Evolutionary conservation across 2,329 filamentous ascomycete species (phyloP).

Genomic region (Monosporascus sp.): DNA sequence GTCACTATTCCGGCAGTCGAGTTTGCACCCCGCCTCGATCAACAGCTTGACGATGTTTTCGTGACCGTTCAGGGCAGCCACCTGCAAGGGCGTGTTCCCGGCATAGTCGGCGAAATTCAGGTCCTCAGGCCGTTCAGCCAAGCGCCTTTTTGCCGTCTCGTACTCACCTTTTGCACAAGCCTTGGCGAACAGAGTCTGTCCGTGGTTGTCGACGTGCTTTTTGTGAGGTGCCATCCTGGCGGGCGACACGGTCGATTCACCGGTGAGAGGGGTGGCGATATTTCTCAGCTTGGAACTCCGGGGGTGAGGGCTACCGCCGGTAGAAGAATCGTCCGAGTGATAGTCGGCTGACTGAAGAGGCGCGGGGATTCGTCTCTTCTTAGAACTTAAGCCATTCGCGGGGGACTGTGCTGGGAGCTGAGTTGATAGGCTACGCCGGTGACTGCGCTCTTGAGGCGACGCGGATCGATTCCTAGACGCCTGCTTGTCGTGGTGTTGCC

Average conservation of each 20-base stretch:
- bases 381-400: conserved; percentile 47
- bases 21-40: conserved; percentile 76
- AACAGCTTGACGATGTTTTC: conserved; percentile 83
- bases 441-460: conserved; percentile 54
- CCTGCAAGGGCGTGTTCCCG: conserved; percentile 92
- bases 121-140: conserved; percentile 78
- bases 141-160: conserved; percentile 68
- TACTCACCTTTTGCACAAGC: conserved; percentile 84
- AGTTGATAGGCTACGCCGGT: conserved; percentile 60
- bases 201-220: conserved; percentile 87
- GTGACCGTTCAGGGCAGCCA: conserved; percentile 82
- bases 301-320: conserved; percentile 54
- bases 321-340: conserved; percentile 62
- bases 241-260: conserved; percentile 59
- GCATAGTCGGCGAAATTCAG: conserved; percentile 88
- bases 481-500: conserved; percentile 28
- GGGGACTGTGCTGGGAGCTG: conserved; percentile 52
- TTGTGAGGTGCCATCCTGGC: conserved; percentile 69
- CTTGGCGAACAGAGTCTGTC: conserved; percentile 83
- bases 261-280: conserved; percentile 49
- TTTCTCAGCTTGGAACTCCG: conserved; percentile 54
- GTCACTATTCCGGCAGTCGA: conserved; percentile 73
- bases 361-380: conserved; percentile 57
- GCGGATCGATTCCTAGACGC: conserved; percentile 42
- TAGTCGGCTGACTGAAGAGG: conserved; percentile 60